Evolutionary conservation across 192 early-diverging fungal species (phyloP).

Genomic region (Entomortierella beljakovae): DNA sequence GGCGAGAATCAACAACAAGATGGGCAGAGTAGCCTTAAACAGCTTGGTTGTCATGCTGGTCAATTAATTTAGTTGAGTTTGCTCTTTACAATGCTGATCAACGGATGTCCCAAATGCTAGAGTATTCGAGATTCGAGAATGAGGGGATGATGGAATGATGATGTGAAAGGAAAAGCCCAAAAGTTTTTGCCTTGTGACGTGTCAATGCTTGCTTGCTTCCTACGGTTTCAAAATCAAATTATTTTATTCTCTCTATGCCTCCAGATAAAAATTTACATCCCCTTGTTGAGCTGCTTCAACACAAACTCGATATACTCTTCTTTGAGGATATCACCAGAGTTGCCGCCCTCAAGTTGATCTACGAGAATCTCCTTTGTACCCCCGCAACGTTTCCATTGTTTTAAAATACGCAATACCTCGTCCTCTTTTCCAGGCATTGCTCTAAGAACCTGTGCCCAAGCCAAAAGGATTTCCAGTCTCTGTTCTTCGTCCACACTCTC

Average conservation of each 20-base stretch:
- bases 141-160: background rate
- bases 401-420: conserved; percentile 44
- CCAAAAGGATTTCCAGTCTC: conserved; percentile 46
- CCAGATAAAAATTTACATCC: background rate
- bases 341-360: conserved; percentile 33
- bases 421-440: conserved; percentile 49
- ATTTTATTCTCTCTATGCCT: background rate
- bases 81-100: too few species aligned
- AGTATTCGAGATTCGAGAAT: background rate
- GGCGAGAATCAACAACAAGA: conserved; percentile 36
- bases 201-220: too few species aligned
- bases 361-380: conserved; percentile 38
- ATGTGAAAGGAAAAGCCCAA: too few species aligned
- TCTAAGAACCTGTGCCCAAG: conserved; percentile 45
- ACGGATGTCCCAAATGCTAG: background rate
- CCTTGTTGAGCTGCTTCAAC: conserved; percentile 26
- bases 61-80: background rate
- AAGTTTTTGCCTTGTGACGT: background rate
- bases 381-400: conserved; percentile 49
- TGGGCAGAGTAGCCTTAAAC: conserved; percentile 19
- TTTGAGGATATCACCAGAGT: conserved; percentile 37
- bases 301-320: conserved; percentile 49
- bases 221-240: background rate
- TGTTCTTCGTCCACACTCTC: conserved; percentile 60
- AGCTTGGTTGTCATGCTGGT: conserved; percentile 28